These are phyloP conservation scores for Rosellinia necatrix DNA, from an alignment of 2,329 filamentous ascomycete genomes.

Conservation along the genomic window DNA sequence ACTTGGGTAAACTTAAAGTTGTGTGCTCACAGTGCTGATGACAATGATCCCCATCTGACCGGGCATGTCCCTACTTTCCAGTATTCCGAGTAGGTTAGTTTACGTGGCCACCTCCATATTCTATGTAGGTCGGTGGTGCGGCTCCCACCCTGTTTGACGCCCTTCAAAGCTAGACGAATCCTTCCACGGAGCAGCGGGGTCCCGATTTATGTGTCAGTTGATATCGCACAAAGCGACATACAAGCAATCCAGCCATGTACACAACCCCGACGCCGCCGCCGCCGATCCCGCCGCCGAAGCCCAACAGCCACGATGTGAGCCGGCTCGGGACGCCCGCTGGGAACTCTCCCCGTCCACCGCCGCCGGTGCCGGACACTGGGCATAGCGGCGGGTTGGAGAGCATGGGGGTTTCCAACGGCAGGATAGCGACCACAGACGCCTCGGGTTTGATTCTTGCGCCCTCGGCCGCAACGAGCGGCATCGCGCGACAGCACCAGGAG, in stretches of 20 bases:
- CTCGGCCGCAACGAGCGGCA: conserved; percentile 5
- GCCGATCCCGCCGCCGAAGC: conserved; percentile 74
- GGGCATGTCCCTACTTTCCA: too few relatives aligned
- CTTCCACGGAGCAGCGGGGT: neutral
- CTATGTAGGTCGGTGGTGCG: too few relatives aligned
- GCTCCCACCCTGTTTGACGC: too few relatives aligned
- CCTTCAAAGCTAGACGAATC: too few relatives aligned
- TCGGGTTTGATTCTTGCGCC: conserved; percentile 41
- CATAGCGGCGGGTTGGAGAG: conserved; percentile 27
- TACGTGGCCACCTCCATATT: too few relatives aligned
- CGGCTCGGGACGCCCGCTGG: conserved; percentile 67
- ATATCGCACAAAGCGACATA: neutral
- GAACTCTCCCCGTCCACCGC: conserved; percentile 51
- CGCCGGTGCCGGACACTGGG: conserved; percentile 42
- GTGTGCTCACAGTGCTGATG: too few relatives aligned
- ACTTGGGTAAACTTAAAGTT: too few relatives aligned
- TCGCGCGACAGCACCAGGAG: conserved; percentile 35
- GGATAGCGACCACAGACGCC: conserved; percentile 32
- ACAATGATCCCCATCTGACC: too few relatives aligned
- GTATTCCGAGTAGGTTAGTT: too few relatives aligned
- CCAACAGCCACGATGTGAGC: conserved; percentile 69
- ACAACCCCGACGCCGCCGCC: conserved; percentile 58
- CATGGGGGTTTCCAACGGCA: conserved; percentile 31
- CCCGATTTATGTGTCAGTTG: too few relatives aligned
- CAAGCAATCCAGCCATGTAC: conserved; percentile 33